phyloP scores from a whole-genome alignment of 495 filamentous ascomycete species.

The Pyrenula aspistea region DNA sequence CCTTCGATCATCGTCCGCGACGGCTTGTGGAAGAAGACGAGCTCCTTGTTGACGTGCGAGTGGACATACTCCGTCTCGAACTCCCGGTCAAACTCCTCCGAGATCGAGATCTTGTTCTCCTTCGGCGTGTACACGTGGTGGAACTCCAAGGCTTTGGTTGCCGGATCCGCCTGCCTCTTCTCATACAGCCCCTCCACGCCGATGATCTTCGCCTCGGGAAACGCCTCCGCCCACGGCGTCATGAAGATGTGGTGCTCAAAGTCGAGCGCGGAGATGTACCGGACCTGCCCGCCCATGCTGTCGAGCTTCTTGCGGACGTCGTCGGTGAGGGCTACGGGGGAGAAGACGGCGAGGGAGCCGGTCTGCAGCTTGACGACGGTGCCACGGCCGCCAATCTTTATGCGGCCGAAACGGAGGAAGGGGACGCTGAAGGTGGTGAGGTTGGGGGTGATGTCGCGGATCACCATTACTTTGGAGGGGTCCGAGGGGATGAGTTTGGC shows the following conservation, averaged over 20 bases:
- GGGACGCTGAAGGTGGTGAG: slow-evolving; percentile 75
- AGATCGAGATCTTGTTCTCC: slow-evolving; percentile 43
- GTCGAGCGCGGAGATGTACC: slow-evolving; percentile 78
- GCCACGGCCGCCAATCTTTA: slow-evolving; percentile 78
- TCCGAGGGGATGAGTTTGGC: slow-evolving; percentile 44
- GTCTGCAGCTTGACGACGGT: slow-evolving; percentile 71
- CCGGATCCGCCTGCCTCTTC: slow-evolving; percentile 58
- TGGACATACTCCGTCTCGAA: slow-evolving; percentile 80
- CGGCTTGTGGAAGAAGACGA: slow-evolving; percentile 77
- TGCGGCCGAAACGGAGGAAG: slow-evolving; percentile 66
- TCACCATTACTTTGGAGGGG: slow-evolving; percentile 72
- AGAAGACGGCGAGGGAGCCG: slow-evolving; percentile 80
- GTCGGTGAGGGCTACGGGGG: slow-evolving; percentile 69
- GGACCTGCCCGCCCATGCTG: slow-evolving; percentile 56
- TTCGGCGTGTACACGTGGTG: slow-evolving; percentile 49
- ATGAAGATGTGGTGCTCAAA: slow-evolving; percentile 90
- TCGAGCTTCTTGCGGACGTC: slow-evolving; percentile 58
- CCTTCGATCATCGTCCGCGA: slow-evolving; percentile 77
- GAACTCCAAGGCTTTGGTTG: slow-evolving; percentile 59
- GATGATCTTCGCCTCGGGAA: slow-evolving; percentile 64
- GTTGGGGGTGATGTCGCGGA: slow-evolving; percentile 67
- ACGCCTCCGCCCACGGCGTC: slow-evolving; percentile 68
- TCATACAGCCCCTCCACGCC: slow-evolving; percentile 78
- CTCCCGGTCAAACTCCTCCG: slow-evolving; percentile 70
- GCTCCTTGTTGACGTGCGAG: slow-evolving; percentile 70